Evolutionary conservation across 345 rosid species (phyloP).

Genomic region (Eucalyptus grandis): DNA sequence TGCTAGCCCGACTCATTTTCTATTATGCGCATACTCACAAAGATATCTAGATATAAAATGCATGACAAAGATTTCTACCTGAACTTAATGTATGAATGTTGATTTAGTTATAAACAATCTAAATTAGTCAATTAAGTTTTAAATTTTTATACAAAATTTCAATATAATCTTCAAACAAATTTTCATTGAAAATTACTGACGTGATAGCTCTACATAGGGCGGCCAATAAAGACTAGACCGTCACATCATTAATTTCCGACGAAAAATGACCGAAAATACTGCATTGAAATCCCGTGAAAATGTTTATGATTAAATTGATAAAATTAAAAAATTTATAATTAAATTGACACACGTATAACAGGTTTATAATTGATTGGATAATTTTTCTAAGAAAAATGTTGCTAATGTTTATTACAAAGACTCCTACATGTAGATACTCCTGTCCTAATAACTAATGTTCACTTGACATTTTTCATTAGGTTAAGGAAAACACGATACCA

Average conservation of each 20-base stretch:
- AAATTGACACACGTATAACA: fast-evolving
- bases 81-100: fast-evolving
- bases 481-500: not conserved
- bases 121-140: fast-evolving
- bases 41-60: too few species aligned
- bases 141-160: fast-evolving
- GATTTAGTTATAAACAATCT: not conserved
- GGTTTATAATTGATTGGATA: fast-evolving
- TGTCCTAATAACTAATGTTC: not conserved
- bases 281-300: fast-evolving
- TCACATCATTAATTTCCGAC: fast-evolving
- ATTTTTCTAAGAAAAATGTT: not conserved
- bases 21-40: too few species aligned
- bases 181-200: fast-evolving
- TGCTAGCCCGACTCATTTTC: too few species aligned
- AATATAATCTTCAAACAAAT: fast-evolving
- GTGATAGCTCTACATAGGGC: fast-evolving
- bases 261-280: fast-evolving
- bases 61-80: not conserved
- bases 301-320: fast-evolving
- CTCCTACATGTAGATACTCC: not conserved
- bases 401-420: too few species aligned
- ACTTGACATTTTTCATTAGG: not conserved
- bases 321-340: not conserved
- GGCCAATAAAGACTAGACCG: fast-evolving